A percentile compares a stretch with the other conserved stretches of the same genome.
phyloP scores from a whole-genome alignment of 345 rosid species.

The Dimocarpus longan region DNA sequence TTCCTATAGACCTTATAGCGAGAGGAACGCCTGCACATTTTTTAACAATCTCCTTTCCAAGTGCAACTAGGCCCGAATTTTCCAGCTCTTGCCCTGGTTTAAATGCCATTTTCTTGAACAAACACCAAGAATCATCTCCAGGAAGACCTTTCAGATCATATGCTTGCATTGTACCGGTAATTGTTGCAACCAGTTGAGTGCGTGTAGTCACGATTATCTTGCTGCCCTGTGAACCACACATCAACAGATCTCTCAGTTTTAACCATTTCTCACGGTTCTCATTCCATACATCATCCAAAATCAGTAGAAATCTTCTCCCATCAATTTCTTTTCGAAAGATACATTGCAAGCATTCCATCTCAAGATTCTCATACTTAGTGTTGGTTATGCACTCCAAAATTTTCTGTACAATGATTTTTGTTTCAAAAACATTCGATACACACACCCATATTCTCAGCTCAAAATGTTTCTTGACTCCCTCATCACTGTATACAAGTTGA shows the following conservation, averaged over 20 bases:
- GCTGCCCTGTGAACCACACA: constrained; percentile 22
- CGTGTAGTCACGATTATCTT: constrained; percentile 29
- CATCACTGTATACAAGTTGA: constrained; percentile 25
- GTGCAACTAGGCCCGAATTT: neutral
- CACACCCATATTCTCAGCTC: constrained; percentile 28
- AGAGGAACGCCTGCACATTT: constrained; percentile 23
- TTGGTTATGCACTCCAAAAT: constrained; percentile 19
- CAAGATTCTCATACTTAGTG: neutral
- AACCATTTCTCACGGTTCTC: constrained; percentile 21
- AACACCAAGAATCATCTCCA: constrained; percentile 16
- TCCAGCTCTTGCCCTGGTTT: neutral
- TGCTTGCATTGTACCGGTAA: constrained; percentile 5
- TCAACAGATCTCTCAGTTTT: neutral
- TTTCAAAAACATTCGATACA: constrained; percentile 23
- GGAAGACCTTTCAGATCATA: constrained; percentile 9
- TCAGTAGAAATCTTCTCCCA: constrained; percentile 24
- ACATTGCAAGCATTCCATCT: constrained; percentile 14
- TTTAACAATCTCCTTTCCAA: constrained; percentile 16
- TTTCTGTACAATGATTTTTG: constrained; percentile 2
- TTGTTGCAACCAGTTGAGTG: constrained; percentile 18
- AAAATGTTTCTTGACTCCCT: constrained; percentile 10
- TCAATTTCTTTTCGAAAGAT: constrained; percentile 4
- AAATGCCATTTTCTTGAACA: constrained; percentile 23
- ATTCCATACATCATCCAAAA: constrained; percentile 33
- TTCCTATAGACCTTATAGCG: constrained; percentile 16